Evolutionary conservation across 176 grass and related monocot genomes (phyloP), one percentile per base, ranked within the genome.

Genomic region (Zoysia japonica): DNA sequence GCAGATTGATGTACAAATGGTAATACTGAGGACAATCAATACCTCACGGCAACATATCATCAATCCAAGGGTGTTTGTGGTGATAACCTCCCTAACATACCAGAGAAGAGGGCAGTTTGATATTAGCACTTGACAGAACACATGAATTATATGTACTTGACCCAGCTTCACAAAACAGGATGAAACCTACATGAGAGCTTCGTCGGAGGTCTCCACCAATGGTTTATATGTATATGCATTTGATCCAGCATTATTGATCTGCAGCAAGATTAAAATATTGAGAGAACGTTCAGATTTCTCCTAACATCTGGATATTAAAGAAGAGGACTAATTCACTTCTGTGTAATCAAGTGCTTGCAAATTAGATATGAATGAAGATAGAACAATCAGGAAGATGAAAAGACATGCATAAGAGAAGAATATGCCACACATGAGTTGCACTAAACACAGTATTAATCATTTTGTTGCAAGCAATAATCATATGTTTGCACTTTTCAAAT

Each of bases 231-330:
- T 98, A 84, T 98, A 98, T 71, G 95, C 95, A 94, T 98, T 98
- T 81, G 95, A 98, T 87, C 95, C 92, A 53, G 95, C 95, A 89
- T 98, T 98, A 74, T 98, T 98, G 76, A 98, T 94, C 92, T 98
- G 92, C 61, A 72, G 37, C 48, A 65, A 76, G 45, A 45, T 15
- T 39, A 87, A 48, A 47, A 74, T 35, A 71, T 82, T 13, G 78
- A 15, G 46, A 63, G 48, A 80, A 76, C 70, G 4, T 39, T 57
- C 1, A 66, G 4, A 7, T 48, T 35, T 55, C 0, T 8, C 35
- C 4, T 55, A 11, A 14, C 15, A 77, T 78, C 20, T 16, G 44
- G 17, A 63, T 39, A 49, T 77, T 17, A 71, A 49, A 40, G 16
- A 47, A 19, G 78, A 47, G 14, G 78, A 78, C 20, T 65, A 7